These are phyloP conservation scores for Coemansia sp. DNA, from an alignment of 192 early-diverging fungal genomes.

Conservation along the genomic window DNA sequence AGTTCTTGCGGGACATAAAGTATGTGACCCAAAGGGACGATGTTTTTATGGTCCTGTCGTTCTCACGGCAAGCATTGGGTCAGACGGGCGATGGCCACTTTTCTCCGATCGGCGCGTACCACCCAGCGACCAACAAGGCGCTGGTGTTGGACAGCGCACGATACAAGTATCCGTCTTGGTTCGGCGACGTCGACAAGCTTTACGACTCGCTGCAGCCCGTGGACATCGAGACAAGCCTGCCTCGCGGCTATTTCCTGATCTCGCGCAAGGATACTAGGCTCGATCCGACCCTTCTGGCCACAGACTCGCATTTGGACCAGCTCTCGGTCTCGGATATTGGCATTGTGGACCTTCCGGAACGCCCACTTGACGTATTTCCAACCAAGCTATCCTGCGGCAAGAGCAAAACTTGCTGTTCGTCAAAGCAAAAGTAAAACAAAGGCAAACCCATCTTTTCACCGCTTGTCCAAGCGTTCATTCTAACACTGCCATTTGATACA, in stretches of 20 bases:
- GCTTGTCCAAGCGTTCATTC: no score
- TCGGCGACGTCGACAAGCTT: conserved; percentile 66
- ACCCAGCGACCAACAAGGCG: conserved; percentile 66
- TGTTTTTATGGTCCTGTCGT: conserved; percentile 84
- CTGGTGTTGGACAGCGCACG: conserved; percentile 87
- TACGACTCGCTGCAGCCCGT: conserved; percentile 80
- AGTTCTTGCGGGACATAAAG: conserved; percentile 79
- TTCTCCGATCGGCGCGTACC: conserved; percentile 84
- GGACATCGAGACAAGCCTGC: conserved; percentile 75
- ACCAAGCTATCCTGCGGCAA: conserved; percentile 39
- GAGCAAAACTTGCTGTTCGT: conserved; percentile 30
- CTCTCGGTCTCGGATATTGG: background rate
- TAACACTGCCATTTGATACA: no score
- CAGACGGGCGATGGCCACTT: conserved; percentile 97
- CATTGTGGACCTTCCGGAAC: conserved; percentile 36
- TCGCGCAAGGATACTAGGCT: conserved; percentile 23
- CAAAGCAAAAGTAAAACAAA: conserved; percentile 10
- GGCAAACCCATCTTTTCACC: no score
- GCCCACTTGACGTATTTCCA: conserved; percentile 29
- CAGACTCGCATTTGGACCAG: background rate
- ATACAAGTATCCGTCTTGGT: conserved; percentile 93
- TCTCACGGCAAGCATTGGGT: conserved; percentile 68
- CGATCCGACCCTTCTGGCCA: conserved; percentile 10
- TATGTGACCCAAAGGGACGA: conserved; percentile 67
- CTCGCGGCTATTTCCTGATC: conserved; percentile 88